These are phyloP conservation scores for Leucocoprinus leucothites DNA, from an alignment of 768 basidiomycete species.

Conservation along the genomic window DNA sequence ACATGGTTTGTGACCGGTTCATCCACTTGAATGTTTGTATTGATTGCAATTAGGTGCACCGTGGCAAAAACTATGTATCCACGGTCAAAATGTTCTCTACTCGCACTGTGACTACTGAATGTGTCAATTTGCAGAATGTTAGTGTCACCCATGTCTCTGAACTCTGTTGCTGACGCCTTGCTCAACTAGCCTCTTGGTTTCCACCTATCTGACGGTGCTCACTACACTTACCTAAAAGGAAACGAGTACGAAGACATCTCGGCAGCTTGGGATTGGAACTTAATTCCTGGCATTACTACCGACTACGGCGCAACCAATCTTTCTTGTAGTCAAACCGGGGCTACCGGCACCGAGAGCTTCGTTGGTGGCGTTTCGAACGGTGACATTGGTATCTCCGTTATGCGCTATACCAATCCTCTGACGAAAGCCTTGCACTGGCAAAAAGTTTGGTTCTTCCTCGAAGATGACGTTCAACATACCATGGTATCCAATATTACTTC, in stretches of 20 bases:
- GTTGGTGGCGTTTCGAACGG: constrained; percentile 69
- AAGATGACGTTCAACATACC: constrained; percentile 59
- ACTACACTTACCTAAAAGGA: constrained; percentile 62
- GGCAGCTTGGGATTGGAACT: constrained; percentile 75
- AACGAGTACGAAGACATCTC: constrained; percentile 73
- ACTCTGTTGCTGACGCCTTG: constrained; percentile 1
- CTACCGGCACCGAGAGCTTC: constrained; percentile 49
- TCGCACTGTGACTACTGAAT: constrained; percentile 61
- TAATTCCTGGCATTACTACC: constrained; percentile 69
- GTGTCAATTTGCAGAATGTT: constrained; percentile 62
- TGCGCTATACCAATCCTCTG: constrained; percentile 65
- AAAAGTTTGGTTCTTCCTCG: constrained; percentile 74
- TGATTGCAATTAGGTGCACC: constrained; percentile 46
- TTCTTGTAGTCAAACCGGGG: constrained; percentile 38
- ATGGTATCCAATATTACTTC: constrained; percentile 53
- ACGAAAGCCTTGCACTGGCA: constrained; percentile 56
- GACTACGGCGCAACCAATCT: constrained; percentile 59
- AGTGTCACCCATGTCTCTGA: constrained; percentile 10
- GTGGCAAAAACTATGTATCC: constrained; percentile 55
- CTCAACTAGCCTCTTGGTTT: constrained; percentile 54
- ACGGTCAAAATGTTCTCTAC: constrained; percentile 63
- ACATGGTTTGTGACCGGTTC: constrained; percentile 45
- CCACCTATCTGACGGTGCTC: constrained; percentile 64
- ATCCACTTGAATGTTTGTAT: background rate
- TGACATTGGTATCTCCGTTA: constrained; percentile 50